These are phyloP conservation scores for Fusarium pilosicola DNA, from an alignment of 2,329 filamentous ascomycete genomes.

Conservation along the genomic window DNA sequence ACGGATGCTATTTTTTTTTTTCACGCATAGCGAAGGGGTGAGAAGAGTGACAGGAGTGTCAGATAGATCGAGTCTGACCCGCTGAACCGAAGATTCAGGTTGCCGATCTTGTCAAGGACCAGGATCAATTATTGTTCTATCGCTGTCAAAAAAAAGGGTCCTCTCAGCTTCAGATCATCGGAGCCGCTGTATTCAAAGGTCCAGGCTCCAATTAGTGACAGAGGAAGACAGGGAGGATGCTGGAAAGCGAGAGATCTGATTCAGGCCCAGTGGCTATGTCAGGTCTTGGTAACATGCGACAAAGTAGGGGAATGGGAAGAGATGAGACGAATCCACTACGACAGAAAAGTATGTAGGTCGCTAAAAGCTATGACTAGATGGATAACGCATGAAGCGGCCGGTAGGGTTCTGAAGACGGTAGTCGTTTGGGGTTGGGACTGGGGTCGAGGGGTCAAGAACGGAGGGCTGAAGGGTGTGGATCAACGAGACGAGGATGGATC, in stretches of 20 bases:
- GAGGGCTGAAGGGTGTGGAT: constrained; percentile 44
- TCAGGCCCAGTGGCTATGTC: constrained; percentile 24
- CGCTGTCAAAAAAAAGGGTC: constrained; percentile 10
- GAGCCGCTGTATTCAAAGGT: constrained; percentile 23
- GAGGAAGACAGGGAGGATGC: constrained; percentile 7
- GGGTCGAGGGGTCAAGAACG: constrained; percentile 35
- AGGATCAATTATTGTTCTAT: constrained; percentile 26
- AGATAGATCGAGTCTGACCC: constrained; percentile 36
- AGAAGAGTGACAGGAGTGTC: constrained; percentile 25
- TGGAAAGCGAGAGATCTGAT: constrained; percentile 25
- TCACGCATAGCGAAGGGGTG: constrained; percentile 19
- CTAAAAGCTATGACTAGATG: constrained; percentile 40
- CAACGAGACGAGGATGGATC: constrained; percentile 33
- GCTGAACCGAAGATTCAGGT: constrained; percentile 37
- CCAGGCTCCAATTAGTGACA: constrained; percentile 24
- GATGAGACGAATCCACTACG: constrained; percentile 46
- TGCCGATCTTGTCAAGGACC: constrained; percentile 34
- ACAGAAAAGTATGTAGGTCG: constrained; percentile 36
- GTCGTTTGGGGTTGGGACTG: constrained; percentile 44
- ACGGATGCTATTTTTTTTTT: constrained; percentile 31
- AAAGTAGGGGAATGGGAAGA: constrained; percentile 37
- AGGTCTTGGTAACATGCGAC: constrained; percentile 29
- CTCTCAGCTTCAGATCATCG: constrained; percentile 31
- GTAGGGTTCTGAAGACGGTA: constrained; percentile 45
- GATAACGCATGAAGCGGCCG: constrained; percentile 43